These are phyloP conservation scores for Trichosanthes cucumerina DNA, from an alignment of 306 rosid species.

Conservation along the genomic window DNA sequence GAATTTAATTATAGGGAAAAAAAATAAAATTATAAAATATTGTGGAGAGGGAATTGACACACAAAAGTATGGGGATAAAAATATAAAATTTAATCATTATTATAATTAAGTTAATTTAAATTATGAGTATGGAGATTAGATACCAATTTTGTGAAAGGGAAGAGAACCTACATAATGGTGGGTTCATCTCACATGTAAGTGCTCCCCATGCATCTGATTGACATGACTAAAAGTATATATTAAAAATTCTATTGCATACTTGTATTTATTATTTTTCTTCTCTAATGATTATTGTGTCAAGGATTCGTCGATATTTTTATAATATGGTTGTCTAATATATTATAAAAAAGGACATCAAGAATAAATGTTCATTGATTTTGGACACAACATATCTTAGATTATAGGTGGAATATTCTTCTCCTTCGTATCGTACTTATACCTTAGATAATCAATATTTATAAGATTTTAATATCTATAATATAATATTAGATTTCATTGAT, in stretches of 20 bases:
- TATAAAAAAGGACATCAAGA: not conserved
- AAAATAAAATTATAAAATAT: not conserved
- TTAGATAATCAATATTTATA: not conserved
- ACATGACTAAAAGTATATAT: not conserved
- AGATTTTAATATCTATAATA: not conserved
- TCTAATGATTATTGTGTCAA: not conserved
- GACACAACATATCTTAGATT: not conserved
- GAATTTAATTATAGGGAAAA: not conserved
- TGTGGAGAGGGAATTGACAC: not conserved
- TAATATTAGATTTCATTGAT: too few species aligned
- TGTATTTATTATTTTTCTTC: not conserved
- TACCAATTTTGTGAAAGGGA: not conserved
- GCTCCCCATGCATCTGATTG: conserved; percentile 6
- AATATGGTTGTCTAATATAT: not conserved
- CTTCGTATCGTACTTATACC: not conserved
- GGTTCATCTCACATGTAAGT: conserved; percentile 2
- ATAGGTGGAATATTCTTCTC: not conserved
- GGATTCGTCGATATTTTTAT: not conserved
- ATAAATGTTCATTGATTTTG: not conserved
- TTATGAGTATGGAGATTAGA: not conserved
- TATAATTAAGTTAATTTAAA: not conserved
- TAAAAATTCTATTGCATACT: not conserved
- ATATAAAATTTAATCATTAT: not conserved
- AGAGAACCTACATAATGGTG: not conserved
- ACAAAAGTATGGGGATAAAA: not conserved